Evolutionary conservation across 768 basidiomycete species (phyloP), one percentile per base, ranked within the genome.

Genomic region (Boletellus emodensis): DNA sequence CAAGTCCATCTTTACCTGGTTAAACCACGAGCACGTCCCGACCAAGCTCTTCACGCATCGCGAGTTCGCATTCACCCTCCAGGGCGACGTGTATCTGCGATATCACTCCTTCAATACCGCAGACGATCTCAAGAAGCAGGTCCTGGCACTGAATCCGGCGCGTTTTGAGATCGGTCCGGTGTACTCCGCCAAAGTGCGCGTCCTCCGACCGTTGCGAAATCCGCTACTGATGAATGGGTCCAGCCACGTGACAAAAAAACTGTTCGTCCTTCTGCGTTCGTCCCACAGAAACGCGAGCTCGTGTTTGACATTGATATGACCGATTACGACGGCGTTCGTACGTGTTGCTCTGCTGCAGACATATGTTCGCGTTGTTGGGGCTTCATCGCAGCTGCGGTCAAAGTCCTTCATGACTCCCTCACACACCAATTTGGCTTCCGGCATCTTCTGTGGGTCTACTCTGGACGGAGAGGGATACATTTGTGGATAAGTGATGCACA

Each of bases 301-400:
- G 95, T 98, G 1, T 96, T 99, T 66, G 96, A 99, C 82, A 97
- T 99, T 65, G 96, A 99, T 71, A 97, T 99, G 96, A 95, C 96
- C 14, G 96, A 99, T 71, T 99, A 98, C 71, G 95, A 99, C 66
- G 76, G 84, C 40, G 81, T 98, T 61, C 85, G 96, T 42, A 97
- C 94, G 1, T 99, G 96, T 70, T 98, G 96, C 72, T 84, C 85
- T 12, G 89, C 82, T 42, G 90, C 93, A 40, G 84, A 80, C 49
- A 95, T 99, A 68, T 99, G 96, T 72, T 80, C 77, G 54, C 80
- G 84, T 36, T 99, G 96, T 70, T 99, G 96, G 96, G 80, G 76
- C 2, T 99, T 94, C 72, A 97, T 99, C 62, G 81, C 89, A 13
- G 85, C 86, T 34, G 95, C 96, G 0, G 94, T 96, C 38, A 84